Conservation (phyloP, 1,139 yeast species). For the Candida glucosophila region DNA sequence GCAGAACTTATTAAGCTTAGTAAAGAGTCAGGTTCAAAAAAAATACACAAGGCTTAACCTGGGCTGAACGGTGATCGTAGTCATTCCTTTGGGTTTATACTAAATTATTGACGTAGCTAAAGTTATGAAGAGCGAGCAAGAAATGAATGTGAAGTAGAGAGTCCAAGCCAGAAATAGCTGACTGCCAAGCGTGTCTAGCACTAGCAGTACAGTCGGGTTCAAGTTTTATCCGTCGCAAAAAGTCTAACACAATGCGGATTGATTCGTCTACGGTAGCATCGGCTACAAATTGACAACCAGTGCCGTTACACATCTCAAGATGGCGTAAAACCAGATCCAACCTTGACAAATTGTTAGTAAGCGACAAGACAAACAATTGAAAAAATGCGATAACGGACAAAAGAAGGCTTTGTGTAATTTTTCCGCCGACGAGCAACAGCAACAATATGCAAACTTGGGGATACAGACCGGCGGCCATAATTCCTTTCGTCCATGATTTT, state of each 20-base stretch:
- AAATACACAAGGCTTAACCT: too few species aligned
- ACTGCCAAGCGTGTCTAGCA: conserved; percentile 2
- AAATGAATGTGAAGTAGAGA: conserved; percentile 3
- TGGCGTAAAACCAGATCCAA: conserved; percentile 1
- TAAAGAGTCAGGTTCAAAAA: too few species aligned
- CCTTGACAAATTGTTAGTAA: too few species aligned
- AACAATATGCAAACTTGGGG: too few species aligned
- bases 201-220: conserved; percentile 1
- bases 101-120: conserved; percentile 3
- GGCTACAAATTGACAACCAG: not conserved
- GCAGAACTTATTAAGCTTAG: too few species aligned
- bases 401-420: too few species aligned
- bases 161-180: conserved; percentile 4
- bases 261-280: conserved; percentile 2
- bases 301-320: not conserved
- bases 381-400: too few species aligned
- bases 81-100: conserved; percentile 3
- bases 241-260: conserved; percentile 5
- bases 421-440: too few species aligned
- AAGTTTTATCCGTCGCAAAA: conserved; percentile 4
- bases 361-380: too few species aligned
- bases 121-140: conserved; percentile 2
- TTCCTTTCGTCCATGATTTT: too few species aligned
- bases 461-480: too few species aligned
- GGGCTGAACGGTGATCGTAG: conserved; percentile 4